Base-by-base conservation (phyloP, 805 yeast genomes). In the Blastobotrys parvus region DNA sequence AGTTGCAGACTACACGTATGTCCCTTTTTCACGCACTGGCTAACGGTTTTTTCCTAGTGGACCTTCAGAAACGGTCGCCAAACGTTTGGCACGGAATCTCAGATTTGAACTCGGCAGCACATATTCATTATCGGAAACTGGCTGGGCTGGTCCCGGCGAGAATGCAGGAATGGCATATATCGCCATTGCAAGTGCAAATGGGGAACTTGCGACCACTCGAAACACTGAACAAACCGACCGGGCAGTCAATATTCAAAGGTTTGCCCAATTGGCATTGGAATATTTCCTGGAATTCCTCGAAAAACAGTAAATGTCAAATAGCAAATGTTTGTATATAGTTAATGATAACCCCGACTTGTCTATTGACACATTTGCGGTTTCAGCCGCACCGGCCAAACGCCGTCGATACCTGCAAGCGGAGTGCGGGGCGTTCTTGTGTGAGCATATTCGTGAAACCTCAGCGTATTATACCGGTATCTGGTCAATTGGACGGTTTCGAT, bases 21-120 rank as follows among this genome's bases (percentile, higher is more conserved):
- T 32, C 15, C 34, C 6, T 6, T 5, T n/a, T n/a, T n/a, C n/a
- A n/a, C n/a, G n/a, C n/a, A n/a, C n/a, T n/a, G n/a, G n/a, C n/a
- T n/a, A n/a, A n/a, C n/a, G n/a, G n/a, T n/a, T n/a, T n/a, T n/a
- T n/a, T 8, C 7, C 8, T 19, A 52, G 50, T 35, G 95, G 94
- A 0, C 94, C 95, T 3, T 72, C 82, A 33, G 87, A 80, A 53
- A 71, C 69, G 36, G 94, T 83, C 15, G 94, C 83, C 2, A 58
- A 77, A 47, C 72, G 84, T 53, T 67, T 86, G 50, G 95, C 95
- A 1, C 69, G 95, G 41, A 84, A 83, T 50, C 68, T 88, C 43
- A 71, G 80, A 55, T 75, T 85, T 47, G 95, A 86, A 58, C 70
- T 85, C 50, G 94, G 94, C 0, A 78, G 88, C 2, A 82, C 89